These are phyloP conservation scores for Penicillium dipodomyicola DNA, from an alignment of 495 filamentous ascomycete species.

Conservation along the genomic window DNA sequence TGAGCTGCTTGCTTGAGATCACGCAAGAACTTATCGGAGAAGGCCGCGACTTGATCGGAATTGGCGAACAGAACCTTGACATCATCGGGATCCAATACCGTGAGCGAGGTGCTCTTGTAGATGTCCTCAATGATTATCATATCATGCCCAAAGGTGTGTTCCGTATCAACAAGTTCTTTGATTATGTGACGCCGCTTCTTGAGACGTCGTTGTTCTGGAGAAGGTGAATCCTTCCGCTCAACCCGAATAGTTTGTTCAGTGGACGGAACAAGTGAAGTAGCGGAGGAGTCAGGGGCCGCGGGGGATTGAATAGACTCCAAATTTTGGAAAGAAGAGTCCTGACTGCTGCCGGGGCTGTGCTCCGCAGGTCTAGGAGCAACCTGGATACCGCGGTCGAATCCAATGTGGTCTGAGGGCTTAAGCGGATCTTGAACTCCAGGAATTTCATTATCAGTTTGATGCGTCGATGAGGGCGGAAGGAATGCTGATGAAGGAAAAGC, in stretches of 20 bases:
- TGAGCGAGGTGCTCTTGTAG: slow-evolving; percentile 90
- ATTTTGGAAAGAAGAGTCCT: slow-evolving; percentile 41
- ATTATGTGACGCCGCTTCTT: slow-evolving; percentile 73
- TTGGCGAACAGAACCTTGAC: slow-evolving; percentile 88
- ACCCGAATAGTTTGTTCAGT: slow-evolving; percentile 25
- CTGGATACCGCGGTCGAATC: neutral
- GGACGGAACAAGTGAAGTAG: slow-evolving; percentile 40
- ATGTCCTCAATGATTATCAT: slow-evolving; percentile 97
- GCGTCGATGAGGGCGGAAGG: slow-evolving; percentile 6
- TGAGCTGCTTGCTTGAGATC: slow-evolving; percentile 73
- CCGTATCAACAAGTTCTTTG: slow-evolving; percentile 89
- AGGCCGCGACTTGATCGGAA: slow-evolving; percentile 78
- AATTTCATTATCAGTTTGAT: neutral
- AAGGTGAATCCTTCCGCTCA: slow-evolving; percentile 41
- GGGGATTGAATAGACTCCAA: slow-evolving; percentile 37
- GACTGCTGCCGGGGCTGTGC: slow-evolving; percentile 52
- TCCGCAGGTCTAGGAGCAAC: slow-evolving; percentile 51
- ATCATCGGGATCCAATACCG: slow-evolving; percentile 73
- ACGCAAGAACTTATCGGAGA: slow-evolving; percentile 73
- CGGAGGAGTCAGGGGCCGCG: slow-evolving; percentile 38
- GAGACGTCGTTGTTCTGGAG: slow-evolving; percentile 56
- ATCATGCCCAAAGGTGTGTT: slow-evolving; percentile 80
- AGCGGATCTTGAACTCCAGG: neutral
- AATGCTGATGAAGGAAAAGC: neutral
- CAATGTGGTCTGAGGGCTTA: neutral